Evolutionary conservation across 805 yeast species (phyloP), one percentile per base, ranked within the genome.

Genomic region (Candida endomychidarum): DNA sequence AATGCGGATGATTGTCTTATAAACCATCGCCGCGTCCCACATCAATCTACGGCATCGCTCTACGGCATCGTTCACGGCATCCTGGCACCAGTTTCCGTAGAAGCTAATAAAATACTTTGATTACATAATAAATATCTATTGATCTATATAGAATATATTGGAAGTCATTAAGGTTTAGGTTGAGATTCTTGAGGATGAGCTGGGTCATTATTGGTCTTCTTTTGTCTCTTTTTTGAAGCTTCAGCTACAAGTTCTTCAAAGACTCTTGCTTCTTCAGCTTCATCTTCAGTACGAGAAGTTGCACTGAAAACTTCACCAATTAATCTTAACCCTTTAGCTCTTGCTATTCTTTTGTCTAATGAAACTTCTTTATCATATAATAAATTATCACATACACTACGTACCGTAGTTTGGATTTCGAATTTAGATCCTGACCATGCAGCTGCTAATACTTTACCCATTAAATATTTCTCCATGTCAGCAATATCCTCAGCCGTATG

Each of bases 371-470:
- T 68, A 50, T 86, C 91, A 38, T 77, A 72, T 33, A 86, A 61
- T 2, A 85, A 72, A 29, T 63, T 66, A 50, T 83, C 83, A 62
- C 91, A 84, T 9, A 85, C 93, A 9, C 72, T 77, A 49, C 86
- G 75, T 38, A 83, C 70, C 0, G 88, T 83, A 10, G 83, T 72
- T 57, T 81, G 84, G 38, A 86, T 85, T 58, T 86, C 95, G 55
- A 80, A 84, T 53, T 77, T 82, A 9, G 90, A 80, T 0, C 91
- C 88, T 9, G 80, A 79, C 95, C 95, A 86, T 7, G 93, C 93
- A 2, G 90, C 91, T 7, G 86, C 83, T 24, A 86, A 63, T 14
- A 85, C 86, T 58, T 85, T 86, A 15, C 91, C 93, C 72, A 84
- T 80, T 48, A 86, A 63, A 22, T 81, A 70, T 56, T 83, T 81